phyloP scores from a whole-genome alignment of 2,329 filamentous ascomycete species.

The Venturia pyrina region DNA sequence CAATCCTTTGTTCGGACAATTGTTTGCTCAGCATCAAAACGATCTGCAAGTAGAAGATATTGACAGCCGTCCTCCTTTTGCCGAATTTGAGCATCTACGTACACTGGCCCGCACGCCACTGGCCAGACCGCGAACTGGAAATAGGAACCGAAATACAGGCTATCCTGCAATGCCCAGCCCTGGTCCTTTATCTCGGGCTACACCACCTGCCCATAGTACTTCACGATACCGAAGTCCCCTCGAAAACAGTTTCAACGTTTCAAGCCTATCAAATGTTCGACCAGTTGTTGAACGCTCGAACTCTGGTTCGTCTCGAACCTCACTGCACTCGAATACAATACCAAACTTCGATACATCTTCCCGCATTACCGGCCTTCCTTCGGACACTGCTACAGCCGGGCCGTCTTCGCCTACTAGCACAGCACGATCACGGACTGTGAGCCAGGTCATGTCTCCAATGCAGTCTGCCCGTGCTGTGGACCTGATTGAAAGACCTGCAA shows the following conservation, averaged over 20 bases:
- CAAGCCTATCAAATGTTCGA: constrained; percentile 14
- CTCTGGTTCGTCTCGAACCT: background rate
- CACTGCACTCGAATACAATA: background rate
- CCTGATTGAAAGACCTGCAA: constrained; percentile 16
- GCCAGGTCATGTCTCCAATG: constrained; percentile 20
- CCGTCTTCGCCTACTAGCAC: background rate
- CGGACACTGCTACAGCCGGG: background rate
- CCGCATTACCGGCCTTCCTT: background rate
- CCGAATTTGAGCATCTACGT: constrained; percentile 23
- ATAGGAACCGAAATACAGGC: constrained; percentile 23
- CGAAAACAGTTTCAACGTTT: constrained; percentile 20
- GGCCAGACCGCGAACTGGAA: constrained; percentile 28
- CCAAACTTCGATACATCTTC: background rate
- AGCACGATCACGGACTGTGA: constrained; percentile 18
- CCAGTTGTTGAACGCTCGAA: background rate
- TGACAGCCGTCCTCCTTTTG: constrained; percentile 21
- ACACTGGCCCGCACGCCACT: constrained; percentile 29
- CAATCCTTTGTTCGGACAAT: constrained; percentile 30
- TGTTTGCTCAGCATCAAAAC: constrained; percentile 31
- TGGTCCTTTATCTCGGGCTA: constrained; percentile 2
- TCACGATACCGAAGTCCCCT: constrained; percentile 24
- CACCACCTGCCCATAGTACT: constrained; percentile 16
- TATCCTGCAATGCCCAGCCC: constrained; percentile 8
- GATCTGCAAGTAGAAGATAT: constrained; percentile 22
- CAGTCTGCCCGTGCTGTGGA: constrained; percentile 21